Evolutionary conservation across 352 stramenopile genomes (phyloP), one percentile per base, ranked within the genome.

Genomic region (Globisporangium okanoganense): DNA sequence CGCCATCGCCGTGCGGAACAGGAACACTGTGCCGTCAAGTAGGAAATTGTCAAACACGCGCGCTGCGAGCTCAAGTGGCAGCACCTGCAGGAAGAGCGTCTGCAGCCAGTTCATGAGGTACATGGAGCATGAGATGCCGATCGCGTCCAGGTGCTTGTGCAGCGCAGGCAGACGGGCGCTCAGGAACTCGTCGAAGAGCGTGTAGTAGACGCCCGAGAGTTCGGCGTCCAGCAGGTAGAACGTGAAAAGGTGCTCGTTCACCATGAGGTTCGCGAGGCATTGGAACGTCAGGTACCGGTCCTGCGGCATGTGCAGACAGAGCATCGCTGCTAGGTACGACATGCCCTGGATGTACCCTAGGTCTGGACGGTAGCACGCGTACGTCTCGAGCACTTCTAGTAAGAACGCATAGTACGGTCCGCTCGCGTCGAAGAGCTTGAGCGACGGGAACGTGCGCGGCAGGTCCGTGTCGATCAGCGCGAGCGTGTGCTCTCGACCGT

Each of bases 91-190:
- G 35, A 93, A 96, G 7, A 96, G 66, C 24, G 87, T 96, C 66
- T 95, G 87, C 18, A 95, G 64, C 87, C 87, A 95, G 59, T 94
- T 94, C 81, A 95, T 93, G 12, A 95, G 59, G 52, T 94, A 96
- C 81, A 96, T 90, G 13, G 82, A 85, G 31, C 76, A 76, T 1
- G 79, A 79, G 8, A 92, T 61, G 22, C 85, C 85, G 35, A 94
- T 79, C 2, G 66, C 43, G 3, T 53, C 50, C 36, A 95, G 63
- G 61, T 95, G 84, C 7, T 64, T 62, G 47, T 84, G 69, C 20
- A 94, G 56, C 8, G 70, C 69, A 1, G 85, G 79, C n/a, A 79
- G 52, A 16, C 81, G 65, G 5, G 72, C 54, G 36, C 69, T 56
- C 27, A 96, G 44, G 41, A 89, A 91, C 2, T 79, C 73, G 47